A percentile compares a stretch with the other conserved stretches of the same genome.
phyloP scores from a whole-genome alignment of 2,329 filamentous ascomycete species.

The Colletotrichum sp. region DNA sequence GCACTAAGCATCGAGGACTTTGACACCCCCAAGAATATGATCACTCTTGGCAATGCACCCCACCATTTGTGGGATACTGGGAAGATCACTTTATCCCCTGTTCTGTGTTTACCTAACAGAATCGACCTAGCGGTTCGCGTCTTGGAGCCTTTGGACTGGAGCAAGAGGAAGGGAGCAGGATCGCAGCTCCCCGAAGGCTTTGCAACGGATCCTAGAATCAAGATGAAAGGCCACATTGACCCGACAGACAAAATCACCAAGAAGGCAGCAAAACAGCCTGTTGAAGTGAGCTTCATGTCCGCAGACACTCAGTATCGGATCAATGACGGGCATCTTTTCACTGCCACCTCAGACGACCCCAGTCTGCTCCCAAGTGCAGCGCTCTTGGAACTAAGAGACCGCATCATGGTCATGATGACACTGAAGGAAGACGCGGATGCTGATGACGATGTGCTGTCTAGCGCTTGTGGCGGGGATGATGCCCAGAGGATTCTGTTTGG shows the following conservation, averaged over 20 bases:
- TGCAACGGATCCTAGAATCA: neutral
- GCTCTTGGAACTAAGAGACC: neutral
- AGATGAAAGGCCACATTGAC: neutral
- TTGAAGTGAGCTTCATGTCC: neutral
- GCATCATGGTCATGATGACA: neutral
- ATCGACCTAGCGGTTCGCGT: too few relatives aligned
- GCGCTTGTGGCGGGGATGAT: neutral
- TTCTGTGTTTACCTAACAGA: too few relatives aligned
- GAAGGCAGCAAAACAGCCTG: neutral
- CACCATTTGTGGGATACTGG: too few relatives aligned
- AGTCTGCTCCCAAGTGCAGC: neutral
- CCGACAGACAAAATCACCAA: too few relatives aligned
- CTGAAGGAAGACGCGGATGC: fast-evolving
- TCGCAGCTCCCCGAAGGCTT: neutral
- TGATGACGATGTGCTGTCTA: neutral
- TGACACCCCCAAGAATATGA: too few relatives aligned
- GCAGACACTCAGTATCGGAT: neutral
- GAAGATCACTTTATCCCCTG: too few relatives aligned
- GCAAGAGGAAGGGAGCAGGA: too few relatives aligned
- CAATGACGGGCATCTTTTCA: neutral
- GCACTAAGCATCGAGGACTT: too few relatives aligned
- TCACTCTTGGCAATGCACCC: too few relatives aligned
- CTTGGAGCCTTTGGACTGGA: too few relatives aligned
- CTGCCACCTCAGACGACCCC: neutral
- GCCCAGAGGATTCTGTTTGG: neutral